Base-by-base conservation (phyloP, 495 filamentous ascomycete species). In the Penicillium samsonianum region DNA sequence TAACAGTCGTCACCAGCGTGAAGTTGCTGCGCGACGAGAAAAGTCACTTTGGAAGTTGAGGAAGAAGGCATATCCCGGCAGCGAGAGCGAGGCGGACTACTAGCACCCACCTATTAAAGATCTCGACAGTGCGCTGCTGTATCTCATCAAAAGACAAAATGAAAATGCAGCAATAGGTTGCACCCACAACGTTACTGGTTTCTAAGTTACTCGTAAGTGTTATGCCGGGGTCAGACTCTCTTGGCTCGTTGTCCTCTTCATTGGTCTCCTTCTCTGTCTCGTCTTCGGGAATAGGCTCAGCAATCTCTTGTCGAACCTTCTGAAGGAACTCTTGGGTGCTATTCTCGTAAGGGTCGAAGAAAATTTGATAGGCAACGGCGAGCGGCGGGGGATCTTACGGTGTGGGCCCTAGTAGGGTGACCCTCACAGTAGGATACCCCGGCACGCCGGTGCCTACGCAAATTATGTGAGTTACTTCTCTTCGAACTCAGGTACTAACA, bases 291-390 rank as follows among this genome's bases (percentile, higher is more conserved):
- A 82, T 72, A 52, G 87, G 83, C 35, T 78, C 82, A 25, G 90
- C 89, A 23, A 97, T 80, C 43, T 89, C 84, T 42, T 90, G 83
- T 68, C 90, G 88, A 59, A 98, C 91, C 73, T 91, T 97, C 58
- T 87, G 85, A 17, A 99, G 74, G 65, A 98, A 99, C 64, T 97
- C 93, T 66, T 99, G 94, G 0, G 94, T 96, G 64, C 93, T 93
- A 62, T 98, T 98, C 70, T 97, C 94, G 73, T 96, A 96, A 30
- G 98, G 83, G 63, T 98, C 94, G 68, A 99, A 99, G 2, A 95
- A 92, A 30, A 98, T 94, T 67, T 99, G 95, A 68, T 98, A 98
- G 22, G 94, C 95, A 47, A 93, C 85, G 0, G 93, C 89, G 11
- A 88, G 81, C n/a, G n/a, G n/a, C n/a, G n/a, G n/a, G n/a, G n/a